Evolutionary conservation across 768 basidiomycete species (phyloP), one percentile per base, ranked within the genome.

Genomic region (Krasilnikovozyma curviuscula): DNA sequence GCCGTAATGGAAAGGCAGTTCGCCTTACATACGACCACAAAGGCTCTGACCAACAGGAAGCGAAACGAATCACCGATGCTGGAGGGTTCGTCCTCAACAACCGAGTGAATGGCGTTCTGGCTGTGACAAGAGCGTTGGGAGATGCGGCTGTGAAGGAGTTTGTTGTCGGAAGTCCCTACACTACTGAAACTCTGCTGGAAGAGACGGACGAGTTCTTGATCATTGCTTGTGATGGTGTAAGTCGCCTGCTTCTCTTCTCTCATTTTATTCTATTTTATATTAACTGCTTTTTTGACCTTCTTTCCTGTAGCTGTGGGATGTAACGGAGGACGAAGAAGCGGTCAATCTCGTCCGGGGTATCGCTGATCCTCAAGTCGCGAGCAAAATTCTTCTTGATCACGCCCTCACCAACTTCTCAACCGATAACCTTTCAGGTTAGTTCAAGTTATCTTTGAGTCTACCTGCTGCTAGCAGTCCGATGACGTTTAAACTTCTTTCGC

Each of bases 71-170:
- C 63, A 88, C 74, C 41, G 93, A 97, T 60, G 93, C 93, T 0
- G 93, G 93, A 9, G 93, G 93, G 1, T 98, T 97, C 61, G 89
- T 98, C 19, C 79, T 98, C 82, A 91, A 91, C 59, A 93, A 91
- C 54, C 76, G 93, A 12, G 93, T 98, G 29, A 98, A 98, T 56
- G 93, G 70, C 50, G 89, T 97, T 34, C 69, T 98, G 46, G 88
- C 88, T 6, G 93, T 98, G 25, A 98, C 93, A 16, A 73, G 93
- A 49, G 86, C 86, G 58, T 68, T 98, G 48, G 93, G 93, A 29
- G 93, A 98, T 61, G 82, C 86, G 2, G 82, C 85, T 7, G 97
- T 98, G 93, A 98, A 98, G 66, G 93, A 98, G 59, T 98, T 89
- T 63, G 93, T 98, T 10, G 93, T 97, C 40, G 93, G 93, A 2